phyloP scores from a whole-genome alignment of 768 basidiomycete species.

The Amanita fuliginea region DNA sequence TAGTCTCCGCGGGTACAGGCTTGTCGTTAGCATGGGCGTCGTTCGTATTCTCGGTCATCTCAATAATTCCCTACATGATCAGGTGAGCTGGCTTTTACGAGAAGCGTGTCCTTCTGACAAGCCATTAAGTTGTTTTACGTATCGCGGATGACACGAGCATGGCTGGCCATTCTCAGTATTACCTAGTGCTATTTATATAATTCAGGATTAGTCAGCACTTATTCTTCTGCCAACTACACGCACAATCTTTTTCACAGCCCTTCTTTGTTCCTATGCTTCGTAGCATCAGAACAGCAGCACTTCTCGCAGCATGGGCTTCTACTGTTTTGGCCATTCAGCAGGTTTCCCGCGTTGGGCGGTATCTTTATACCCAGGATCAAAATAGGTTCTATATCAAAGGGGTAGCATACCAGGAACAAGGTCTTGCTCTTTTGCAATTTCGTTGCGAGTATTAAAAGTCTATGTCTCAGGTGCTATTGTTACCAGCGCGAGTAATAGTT shows the following conservation, averaged over 20 bases:
- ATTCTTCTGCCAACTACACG: conserved; percentile 1
- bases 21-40: conserved; percentile 67
- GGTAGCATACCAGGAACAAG: conserved; percentile 77
- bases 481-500: conserved; percentile 42
- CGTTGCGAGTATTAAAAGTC: not conserved
- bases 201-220: not conserved
- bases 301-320: conserved; percentile 27
- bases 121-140: conserved; percentile 58
- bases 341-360: conserved; percentile 63
- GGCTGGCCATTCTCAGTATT: not conserved
- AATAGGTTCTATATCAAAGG: conserved; percentile 84
- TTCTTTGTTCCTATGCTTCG: conserved; percentile 14
- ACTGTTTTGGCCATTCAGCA: conserved; percentile 55
- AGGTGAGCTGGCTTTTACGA: conserved; percentile 34
- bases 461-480: conserved; percentile 26
- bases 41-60: conserved; percentile 53
- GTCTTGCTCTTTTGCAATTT: conserved; percentile 16
- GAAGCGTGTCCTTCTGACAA: not conserved
- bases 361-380: conserved; percentile 70
- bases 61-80: conserved; percentile 66
- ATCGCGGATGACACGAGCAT: conserved; percentile 1
- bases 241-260: not conserved
- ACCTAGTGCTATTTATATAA: not conserved
- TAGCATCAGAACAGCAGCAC: conserved; percentile 18
- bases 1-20: conserved; percentile 48